These are phyloP conservation scores for Aleurites moluccanus DNA, from an alignment of 441 rosid species.

Conservation along the genomic window DNA sequence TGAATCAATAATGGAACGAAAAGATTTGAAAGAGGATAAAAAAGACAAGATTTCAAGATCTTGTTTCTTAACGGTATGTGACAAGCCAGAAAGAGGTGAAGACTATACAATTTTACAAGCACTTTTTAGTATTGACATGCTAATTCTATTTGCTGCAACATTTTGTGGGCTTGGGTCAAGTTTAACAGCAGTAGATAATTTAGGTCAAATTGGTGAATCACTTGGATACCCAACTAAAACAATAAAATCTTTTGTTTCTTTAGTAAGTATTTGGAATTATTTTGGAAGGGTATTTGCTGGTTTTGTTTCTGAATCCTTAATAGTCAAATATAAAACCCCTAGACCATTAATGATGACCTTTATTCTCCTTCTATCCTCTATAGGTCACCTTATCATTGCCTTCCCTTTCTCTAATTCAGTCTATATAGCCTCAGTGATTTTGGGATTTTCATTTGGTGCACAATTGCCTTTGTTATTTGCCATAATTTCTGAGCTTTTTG, in stretches of 20 bases:
- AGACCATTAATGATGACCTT: constrained; percentile 75
- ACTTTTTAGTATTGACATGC: constrained; percentile 69
- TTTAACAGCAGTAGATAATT: constrained; percentile 75
- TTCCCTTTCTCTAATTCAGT: constrained; percentile 71
- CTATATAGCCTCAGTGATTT: constrained; percentile 69
- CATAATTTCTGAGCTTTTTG: constrained; percentile 81
- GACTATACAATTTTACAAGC: constrained; percentile 91
- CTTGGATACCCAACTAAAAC: constrained; percentile 66
- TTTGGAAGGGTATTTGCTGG: constrained; percentile 84
- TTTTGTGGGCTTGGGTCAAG: constrained; percentile 73
- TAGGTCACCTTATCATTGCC: constrained; percentile 69
- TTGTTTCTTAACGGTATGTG: constrained; percentile 50
- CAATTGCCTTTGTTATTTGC: constrained; percentile 72
- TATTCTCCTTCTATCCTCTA: constrained; percentile 54
- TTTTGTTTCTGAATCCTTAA: constrained; percentile 66
- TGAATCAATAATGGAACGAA: neutral
- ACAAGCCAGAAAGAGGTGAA: constrained; percentile 74
- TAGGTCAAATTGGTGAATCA: constrained; percentile 90
- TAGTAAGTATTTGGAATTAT: constrained; percentile 91
- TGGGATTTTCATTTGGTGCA: constrained; percentile 82
- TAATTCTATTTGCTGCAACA: constrained; percentile 57
- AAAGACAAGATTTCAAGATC: constrained; percentile 30
- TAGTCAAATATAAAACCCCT: constrained; percentile 55
- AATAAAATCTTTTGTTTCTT: constrained; percentile 64
- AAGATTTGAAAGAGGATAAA: neutral